Conservation (phyloP, 164 flowering plant genomes). For the Litsea cubeba region DNA sequence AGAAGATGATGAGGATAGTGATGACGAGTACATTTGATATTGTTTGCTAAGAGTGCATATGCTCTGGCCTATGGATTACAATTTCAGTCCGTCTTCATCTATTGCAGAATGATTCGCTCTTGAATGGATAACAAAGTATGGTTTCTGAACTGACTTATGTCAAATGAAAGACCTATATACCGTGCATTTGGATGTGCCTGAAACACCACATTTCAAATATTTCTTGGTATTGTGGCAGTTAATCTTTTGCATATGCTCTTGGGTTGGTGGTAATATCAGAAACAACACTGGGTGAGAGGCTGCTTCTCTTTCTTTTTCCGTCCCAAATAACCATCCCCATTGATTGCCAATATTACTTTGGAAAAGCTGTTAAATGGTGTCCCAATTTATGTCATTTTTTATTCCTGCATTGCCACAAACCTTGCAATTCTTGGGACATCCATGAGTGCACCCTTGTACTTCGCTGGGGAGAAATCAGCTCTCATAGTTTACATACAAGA, state of each 20-base stretch:
- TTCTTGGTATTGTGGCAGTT: background rate
- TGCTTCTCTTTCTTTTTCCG: background rate
- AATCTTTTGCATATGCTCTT: background rate
- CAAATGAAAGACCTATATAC: background rate
- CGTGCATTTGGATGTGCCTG: background rate
- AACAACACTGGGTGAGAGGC: background rate
- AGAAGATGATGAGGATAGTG: constrained; percentile 42
- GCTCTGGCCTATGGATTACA: background rate
- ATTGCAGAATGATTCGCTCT: background rate
- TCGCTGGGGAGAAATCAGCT: no score
- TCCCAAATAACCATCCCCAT: background rate
- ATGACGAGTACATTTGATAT: constrained; percentile 30
- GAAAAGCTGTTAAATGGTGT: background rate
- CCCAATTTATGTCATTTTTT: background rate
- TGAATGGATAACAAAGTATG: background rate
- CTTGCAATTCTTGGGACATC: background rate
- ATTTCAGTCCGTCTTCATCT: background rate
- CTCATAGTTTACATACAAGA: no score
- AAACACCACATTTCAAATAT: background rate
- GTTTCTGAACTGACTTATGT: background rate
- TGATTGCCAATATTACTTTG: background rate
- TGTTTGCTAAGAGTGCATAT: background rate
- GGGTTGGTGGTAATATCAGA: background rate
- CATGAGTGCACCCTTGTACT: background rate
- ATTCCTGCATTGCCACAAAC: no score